phyloP scores from a whole-genome alignment of 306 rosid genomes.

The Trifolium subterraneum region DNA sequence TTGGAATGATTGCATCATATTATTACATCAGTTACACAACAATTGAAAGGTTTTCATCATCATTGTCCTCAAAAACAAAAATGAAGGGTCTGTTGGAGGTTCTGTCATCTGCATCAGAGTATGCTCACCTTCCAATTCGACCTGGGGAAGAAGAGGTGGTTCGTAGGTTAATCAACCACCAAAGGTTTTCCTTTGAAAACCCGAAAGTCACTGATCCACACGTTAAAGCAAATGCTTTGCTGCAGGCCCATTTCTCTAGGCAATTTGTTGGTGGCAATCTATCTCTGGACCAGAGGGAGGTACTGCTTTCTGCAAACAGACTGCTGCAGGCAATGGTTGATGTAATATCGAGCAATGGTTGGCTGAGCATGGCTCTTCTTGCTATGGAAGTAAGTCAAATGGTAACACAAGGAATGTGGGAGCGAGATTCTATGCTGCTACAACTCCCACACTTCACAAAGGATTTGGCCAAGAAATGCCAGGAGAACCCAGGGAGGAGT shows the following conservation, averaged over 20 bases:
- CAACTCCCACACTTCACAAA: constrained; percentile 20
- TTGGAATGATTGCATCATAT: constrained; percentile 90
- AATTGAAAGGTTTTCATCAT: constrained; percentile 84
- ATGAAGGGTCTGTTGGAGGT: constrained; percentile 93
- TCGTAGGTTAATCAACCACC: constrained; percentile 87
- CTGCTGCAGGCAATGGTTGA: constrained; percentile 97
- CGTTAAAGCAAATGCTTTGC: constrained; percentile 81
- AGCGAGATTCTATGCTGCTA: constrained; percentile 45
- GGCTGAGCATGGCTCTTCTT: constrained; percentile 83
- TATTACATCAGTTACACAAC: constrained; percentile 90
- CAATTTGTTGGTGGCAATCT: constrained; percentile 81
- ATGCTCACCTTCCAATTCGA: constrained; percentile 81
- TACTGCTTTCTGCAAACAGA: constrained; percentile 84
- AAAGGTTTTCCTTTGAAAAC: constrained; percentile 85
- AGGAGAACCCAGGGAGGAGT: constrained; percentile 19
- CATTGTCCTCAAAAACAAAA: constrained; percentile 80
- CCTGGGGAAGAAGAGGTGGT: constrained; percentile 94
- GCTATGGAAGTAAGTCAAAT: constrained; percentile 97
- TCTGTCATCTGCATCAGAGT: constrained; percentile 85
- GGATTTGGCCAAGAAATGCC: constrained; percentile 20
- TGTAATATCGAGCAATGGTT: constrained; percentile 90
- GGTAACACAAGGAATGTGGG: constrained; percentile 98
- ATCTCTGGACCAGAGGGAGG: constrained; percentile 82
- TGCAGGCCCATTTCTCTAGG: constrained; percentile 95
- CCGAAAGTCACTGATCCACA: constrained; percentile 85